Evolutionary conservation across 495 filamentous ascomycete genomes (phyloP), one percentile per base, ranked within the genome.

Genomic region (Cercophora samala): DNA sequence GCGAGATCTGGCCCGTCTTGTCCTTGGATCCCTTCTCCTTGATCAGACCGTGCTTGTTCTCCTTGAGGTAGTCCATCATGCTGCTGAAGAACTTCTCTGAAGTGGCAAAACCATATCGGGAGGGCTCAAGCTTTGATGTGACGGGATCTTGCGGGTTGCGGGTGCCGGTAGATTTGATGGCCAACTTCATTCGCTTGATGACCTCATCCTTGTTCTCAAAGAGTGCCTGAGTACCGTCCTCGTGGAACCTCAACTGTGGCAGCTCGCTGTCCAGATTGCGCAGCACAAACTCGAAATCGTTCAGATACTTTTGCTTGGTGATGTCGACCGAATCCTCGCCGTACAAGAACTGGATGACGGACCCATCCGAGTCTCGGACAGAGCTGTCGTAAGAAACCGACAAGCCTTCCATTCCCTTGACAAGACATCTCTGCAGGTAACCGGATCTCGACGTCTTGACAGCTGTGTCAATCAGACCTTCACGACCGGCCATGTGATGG

Each of bases 401-500:
- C 55, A 97, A 79, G 3, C 96, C 96, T 77, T 99, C 96, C 93
- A 99, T 97, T 58, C 94, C 96, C 82, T 99, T 99, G 79, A 98
- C 95, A 70, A 99, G 79, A 84, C 96, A 99, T 76, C 96, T 90
- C 76, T 99, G 96, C 67, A 99, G 79, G 74, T 99, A 99, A 72
- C 96, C 96, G 51, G 93, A 97, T 70, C 94, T 87, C 51, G 93
- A 94, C 4, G 96, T 99, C 81, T 99, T 99, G 71, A 99, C 96
- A 65, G 96, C 96, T 53, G 96, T 99, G 85, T 99, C 96, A 79
- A 99, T 98, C 71, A 99, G 82, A 82, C 96, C 96, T 82, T 99
- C 96, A 78, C 96, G 88, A 75, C 96, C 96, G 71, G 94, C 94
- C 96, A 99, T 99, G 74, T 94, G 91, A 86, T 99, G 96, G 86